Base-by-base conservation (phyloP, 2,329 filamentous ascomycete genomes). In the Beauveria bassiana region DNA sequence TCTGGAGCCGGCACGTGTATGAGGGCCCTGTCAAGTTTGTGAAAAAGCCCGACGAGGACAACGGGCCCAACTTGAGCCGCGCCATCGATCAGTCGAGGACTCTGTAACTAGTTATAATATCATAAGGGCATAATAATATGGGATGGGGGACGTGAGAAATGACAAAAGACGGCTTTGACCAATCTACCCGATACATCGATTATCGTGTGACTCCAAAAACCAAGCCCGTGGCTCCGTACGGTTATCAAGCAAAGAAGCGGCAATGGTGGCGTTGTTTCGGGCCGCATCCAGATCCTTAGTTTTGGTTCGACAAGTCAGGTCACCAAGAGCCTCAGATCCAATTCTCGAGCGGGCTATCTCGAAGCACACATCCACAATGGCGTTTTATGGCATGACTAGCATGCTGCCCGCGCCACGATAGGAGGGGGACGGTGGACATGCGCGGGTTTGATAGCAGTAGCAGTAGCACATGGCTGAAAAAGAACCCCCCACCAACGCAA, bases 1-100 rank as follows among this genome's bases (percentile, higher is more conserved):
- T 70, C 28, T 63, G 64, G 14, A 70, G 70, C 56, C 66, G 58
- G 56, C 62, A 55, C 18, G 55, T 52, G 20, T 64, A 64, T 28
- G 54, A 64, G 26, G 62, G 59, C 38, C 62, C 62, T 2, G 62
- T 64, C 24, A 61, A 57, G 45, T 62, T 62, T 42, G 59, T 62
- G 3, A 49, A 50, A 38, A 62, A 50, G 22, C 18, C 20, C 16
- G 50, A 38, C 34, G 34, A 38, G 5, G 22, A 50, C 22, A 51
- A 49, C 10, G 31, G 16, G 43, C 5, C 45, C 16, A 16, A 47
- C n/a, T 16, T 55, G 22, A 54, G 52, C 52, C 52, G 38, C 3
- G 20, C 40, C 10, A 42, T 6, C 18, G 14, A 43, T 7, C 18
- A 10, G n/a, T 47, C 54, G 9, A 57, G 24, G 28, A 57, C 54